Conservation (phyloP, 208 protist genomes). For the Crithidia sp. region DNA sequence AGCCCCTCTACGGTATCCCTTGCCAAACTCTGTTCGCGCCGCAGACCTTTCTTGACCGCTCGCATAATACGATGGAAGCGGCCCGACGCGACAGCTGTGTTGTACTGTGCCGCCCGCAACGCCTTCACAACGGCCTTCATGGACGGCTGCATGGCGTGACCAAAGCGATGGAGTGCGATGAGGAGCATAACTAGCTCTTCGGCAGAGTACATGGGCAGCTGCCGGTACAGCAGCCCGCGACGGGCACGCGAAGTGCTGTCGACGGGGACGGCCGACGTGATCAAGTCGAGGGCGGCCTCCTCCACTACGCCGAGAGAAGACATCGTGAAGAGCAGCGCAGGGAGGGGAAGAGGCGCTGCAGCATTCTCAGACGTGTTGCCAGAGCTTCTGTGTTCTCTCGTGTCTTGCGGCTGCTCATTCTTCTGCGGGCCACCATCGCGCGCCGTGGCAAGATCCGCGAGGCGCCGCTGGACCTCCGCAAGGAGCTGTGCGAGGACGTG, state of each 20-base stretch:
- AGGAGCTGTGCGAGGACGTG: conserved; percentile 61
- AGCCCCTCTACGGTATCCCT: too few relatives aligned
- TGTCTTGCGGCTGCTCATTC: background rate
- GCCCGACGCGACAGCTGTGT: background rate
- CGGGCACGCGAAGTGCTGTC: background rate
- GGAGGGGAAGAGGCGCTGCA: conserved; percentile 33
- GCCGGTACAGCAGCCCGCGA: conserved; percentile 38
- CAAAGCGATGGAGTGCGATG: conserved; percentile 75
- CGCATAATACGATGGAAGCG: conserved; percentile 19
- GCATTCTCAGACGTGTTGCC: background rate
- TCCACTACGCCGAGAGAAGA: conserved; percentile 62
- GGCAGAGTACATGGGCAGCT: conserved; percentile 43
- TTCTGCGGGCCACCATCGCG: background rate
- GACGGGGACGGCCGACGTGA: conserved; percentile 18
- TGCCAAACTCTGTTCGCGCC: too few relatives aligned
- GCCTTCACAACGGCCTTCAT: conserved; percentile 36
- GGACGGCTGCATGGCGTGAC: conserved; percentile 58
- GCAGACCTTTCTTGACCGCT: conserved; percentile 14
- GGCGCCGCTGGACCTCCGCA: conserved; percentile 50
- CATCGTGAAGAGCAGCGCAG: conserved; percentile 56
- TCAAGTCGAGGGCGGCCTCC: conserved; percentile 49
- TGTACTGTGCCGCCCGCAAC: conserved; percentile 27
- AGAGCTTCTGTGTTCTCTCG: background rate
- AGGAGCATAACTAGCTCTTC: conserved; percentile 53
- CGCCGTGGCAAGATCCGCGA: conserved; percentile 29